A percentile compares a stretch with the other conserved stretches of the same genome.
Conservation (phyloP, 805 yeast genomes). For the Aciculoconidium aculeatum region DNA sequence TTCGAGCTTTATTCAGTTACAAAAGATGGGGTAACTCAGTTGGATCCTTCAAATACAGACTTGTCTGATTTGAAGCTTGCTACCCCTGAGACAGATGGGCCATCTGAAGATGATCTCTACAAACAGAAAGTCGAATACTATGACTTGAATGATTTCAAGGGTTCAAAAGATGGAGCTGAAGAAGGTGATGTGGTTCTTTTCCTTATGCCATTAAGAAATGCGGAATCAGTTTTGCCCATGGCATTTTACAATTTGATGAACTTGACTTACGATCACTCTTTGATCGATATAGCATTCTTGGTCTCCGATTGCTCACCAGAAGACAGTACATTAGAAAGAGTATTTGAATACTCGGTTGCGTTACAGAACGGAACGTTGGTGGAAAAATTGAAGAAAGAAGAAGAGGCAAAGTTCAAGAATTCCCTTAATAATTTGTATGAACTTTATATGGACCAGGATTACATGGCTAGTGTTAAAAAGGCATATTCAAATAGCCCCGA, state of each 20-base stretch:
- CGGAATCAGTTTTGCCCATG: conserved; percentile 69
- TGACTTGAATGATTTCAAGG: conserved; percentile 55
- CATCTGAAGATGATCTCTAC: conserved; percentile 27
- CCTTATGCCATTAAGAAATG: conserved; percentile 74
- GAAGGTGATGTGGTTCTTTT: conserved; percentile 61
- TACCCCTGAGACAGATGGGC: conserved; percentile 1
- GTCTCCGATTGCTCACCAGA: conserved; percentile 73
- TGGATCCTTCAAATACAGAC: conserved; percentile 3
- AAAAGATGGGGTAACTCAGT: conserved; percentile 23
- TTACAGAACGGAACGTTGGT: conserved; percentile 66
- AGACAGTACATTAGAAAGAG: conserved; percentile 60
- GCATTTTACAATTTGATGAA: conserved; percentile 85
- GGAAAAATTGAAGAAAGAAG: conserved; percentile 40
- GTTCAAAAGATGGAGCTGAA: conserved; percentile 43
- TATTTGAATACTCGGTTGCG: conserved; percentile 58
- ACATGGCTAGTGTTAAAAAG: conserved; percentile 48
- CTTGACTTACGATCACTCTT: conserved; percentile 73
- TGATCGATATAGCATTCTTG: conserved; percentile 74
- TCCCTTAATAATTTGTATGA: conserved; percentile 53
- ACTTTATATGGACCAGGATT: conserved; percentile 61
- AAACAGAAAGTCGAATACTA: conserved; percentile 51
- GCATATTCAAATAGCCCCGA: conserved; percentile 56
- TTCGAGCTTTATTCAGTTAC: conserved; percentile 25
- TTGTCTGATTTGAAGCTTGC: conserved; percentile 5
- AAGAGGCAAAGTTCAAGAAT: conserved; percentile 40